A percentile compares a stretch with the other conserved stretches of the same genome.
Evolutionary conservation across 106 monocot species (phyloP).

Genomic region (Alisma plantagoaquatica): DNA sequence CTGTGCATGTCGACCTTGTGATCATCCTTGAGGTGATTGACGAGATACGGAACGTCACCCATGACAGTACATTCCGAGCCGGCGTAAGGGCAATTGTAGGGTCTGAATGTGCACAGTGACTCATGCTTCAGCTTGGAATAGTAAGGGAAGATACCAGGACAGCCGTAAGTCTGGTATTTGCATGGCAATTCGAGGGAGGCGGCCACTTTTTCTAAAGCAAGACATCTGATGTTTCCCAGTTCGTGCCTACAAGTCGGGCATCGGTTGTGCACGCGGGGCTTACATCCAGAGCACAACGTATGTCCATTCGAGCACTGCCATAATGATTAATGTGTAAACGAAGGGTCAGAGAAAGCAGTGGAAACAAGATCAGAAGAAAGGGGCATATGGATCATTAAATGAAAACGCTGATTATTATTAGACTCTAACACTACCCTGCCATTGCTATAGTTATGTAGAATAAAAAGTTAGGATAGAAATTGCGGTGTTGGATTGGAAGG

Average conservation of each 20-base stretch:
- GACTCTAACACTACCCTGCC: background rate
- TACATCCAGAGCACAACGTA: constrained; percentile 14
- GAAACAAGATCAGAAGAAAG: background rate
- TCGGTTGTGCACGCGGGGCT: constrained; percentile 8
- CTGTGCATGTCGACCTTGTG: constrained; percentile 17
- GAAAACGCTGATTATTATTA: background rate
- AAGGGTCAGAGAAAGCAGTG: background rate
- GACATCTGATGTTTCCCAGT: constrained; percentile 10
- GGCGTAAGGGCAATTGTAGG: constrained; percentile 14
- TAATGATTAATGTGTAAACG: background rate
- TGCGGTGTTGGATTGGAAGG: background rate
- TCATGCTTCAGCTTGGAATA: constrained; percentile 14
- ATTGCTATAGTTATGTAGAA: too few relatives aligned
- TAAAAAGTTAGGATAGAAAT: background rate
- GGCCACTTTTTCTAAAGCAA: constrained; percentile 13
- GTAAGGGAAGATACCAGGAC: constrained; percentile 8
- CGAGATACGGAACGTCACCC: constrained; percentile 10
- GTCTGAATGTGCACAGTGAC: constrained; percentile 9
- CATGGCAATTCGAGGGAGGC: constrained; percentile 10
- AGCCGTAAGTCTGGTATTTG: constrained; percentile 11
- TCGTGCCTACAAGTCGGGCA: constrained; percentile 13
- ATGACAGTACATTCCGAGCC: constrained; percentile 11
- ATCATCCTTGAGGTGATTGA: constrained; percentile 9
- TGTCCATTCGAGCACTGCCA: constrained; percentile 14
- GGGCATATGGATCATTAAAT: background rate